Base-by-base conservation (phyloP, 768 basidiomycete species). In the Myochromella boudieri region DNA sequence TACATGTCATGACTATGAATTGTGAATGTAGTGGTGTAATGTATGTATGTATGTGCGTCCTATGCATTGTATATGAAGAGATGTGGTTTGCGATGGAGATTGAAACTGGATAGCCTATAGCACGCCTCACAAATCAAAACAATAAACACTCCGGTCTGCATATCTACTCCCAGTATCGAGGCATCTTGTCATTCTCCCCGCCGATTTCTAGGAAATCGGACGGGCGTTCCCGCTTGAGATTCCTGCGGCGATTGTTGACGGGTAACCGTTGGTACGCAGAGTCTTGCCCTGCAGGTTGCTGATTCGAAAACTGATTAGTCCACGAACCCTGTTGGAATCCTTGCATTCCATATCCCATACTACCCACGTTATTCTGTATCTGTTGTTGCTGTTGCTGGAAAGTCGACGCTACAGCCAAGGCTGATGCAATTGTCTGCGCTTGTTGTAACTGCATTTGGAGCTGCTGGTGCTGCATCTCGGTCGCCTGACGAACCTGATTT, bases 191-290 rank as follows among this genome's bases (percentile, higher is more conserved):
- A 44, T 67, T 69, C 48, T 84, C 82, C 11, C 74, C 78, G 2
- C 80, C 80, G 9, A 89, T 76, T 57, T 91, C 90, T 58, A 90
- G 64, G 59, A 92, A 92, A 66, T 93, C 91, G 3, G 86, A 84
- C 1, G 90, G 90, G 37, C 90, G 72, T 24, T 92, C 91, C 7
- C 90, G 77, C 66, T 93, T 91, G 54, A 88, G 58, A 55, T 82
- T 82, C 59, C 87, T 71, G 43, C 90, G 77, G 48, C 90, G 76
- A 57, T 88, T 90, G 58, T 91, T 92, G 44, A 93, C 67, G 24
- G 90, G 90, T 39, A 91, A 60, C 27, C 91, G 76, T 62, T 93
- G 91, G 62, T 93, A 92, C n/a, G 90, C 86, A 5, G 89, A 91
- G 52, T 92, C 90, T 59, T 83, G 81, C 5, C 76, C 74, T 41